A percentile compares a stretch with the other conserved stretches of the same genome.
Evolutionary conservation across 139 green algal genomes (phyloP).

Genomic region (Dunaliella primolecta): DNA sequence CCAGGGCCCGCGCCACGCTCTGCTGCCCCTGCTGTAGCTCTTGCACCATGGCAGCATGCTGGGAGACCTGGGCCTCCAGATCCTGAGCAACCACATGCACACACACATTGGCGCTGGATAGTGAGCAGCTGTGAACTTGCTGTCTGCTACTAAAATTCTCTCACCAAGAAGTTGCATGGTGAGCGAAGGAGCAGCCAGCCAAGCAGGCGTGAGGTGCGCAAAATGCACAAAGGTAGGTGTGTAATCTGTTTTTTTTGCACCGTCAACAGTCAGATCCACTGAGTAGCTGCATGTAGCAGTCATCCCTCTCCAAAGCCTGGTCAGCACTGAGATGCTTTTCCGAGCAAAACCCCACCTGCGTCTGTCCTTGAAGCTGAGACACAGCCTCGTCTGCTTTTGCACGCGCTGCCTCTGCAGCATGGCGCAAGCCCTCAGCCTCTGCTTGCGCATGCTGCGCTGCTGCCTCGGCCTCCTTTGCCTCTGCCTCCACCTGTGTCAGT

Average conservation of each 20-base stretch:
- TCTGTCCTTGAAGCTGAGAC: not conserved
- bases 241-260: too few species aligned
- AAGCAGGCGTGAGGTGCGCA: too few species aligned
- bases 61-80: not conserved
- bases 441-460: not conserved
- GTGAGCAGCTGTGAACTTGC: too few species aligned
- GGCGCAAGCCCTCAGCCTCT: not conserved
- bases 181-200: not conserved
- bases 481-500: not conserved
- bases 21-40: not conserved
- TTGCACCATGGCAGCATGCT: not conserved
- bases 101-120: too few species aligned
- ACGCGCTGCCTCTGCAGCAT: not conserved
- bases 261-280: too few species aligned
- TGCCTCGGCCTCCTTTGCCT: not conserved
- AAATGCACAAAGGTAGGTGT: too few species aligned
- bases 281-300: too few species aligned
- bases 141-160: too few species aligned
- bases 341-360: not conserved
- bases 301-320: too few species aligned
- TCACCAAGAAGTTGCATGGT: too few species aligned
- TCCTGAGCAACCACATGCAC: too few species aligned
- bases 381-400: not conserved
- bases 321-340: too few species aligned
- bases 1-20: not conserved